phyloP scores from a whole-genome alignment of 2,329 filamentous ascomycete species.

The Samsoniella hepiali region DNA sequence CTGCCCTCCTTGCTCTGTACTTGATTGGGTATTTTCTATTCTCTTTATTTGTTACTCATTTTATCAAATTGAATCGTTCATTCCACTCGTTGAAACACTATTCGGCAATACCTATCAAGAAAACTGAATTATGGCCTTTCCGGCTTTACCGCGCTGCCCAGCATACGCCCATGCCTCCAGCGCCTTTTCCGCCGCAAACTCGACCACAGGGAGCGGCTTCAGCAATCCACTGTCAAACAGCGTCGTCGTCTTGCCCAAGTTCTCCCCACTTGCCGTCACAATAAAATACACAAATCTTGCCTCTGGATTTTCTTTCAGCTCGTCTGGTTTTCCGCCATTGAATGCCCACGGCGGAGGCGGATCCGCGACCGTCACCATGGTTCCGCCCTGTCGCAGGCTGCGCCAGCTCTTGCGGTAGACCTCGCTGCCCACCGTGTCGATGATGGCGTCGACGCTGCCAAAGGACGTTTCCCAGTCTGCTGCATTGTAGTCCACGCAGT shows the following conservation, averaged over 20 bases:
- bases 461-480: conserved; percentile 25
- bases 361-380: conserved; percentile 35
- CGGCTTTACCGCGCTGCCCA: conserved; percentile 22
- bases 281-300: conserved; percentile 32
- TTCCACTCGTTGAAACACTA: too few species aligned
- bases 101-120: not conserved
- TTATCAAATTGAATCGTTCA: too few species aligned
- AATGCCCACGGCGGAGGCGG: conserved; percentile 34
- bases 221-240: conserved; percentile 26
- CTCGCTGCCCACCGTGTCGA: conserved; percentile 32
- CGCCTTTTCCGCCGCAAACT: conserved; percentile 25
- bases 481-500: conserved; percentile 28
- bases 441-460: conserved; percentile 28
- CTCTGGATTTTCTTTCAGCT: conserved; percentile 21
- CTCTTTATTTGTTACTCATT: too few species aligned
- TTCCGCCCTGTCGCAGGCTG: conserved; percentile 28
- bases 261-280: conserved; percentile 24
- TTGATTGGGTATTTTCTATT: too few species aligned
- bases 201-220: conserved; percentile 23
- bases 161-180: conserved; percentile 29
- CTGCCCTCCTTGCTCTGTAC: too few species aligned
- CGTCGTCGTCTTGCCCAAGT: conserved; percentile 21
- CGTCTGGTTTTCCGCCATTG: conserved; percentile 20
- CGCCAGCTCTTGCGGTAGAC: conserved; percentile 30
- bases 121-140: conserved; percentile 31